Evolutionary conservation across 345 rosid species (phyloP).

Genomic region (Jatropha curcas): DNA sequence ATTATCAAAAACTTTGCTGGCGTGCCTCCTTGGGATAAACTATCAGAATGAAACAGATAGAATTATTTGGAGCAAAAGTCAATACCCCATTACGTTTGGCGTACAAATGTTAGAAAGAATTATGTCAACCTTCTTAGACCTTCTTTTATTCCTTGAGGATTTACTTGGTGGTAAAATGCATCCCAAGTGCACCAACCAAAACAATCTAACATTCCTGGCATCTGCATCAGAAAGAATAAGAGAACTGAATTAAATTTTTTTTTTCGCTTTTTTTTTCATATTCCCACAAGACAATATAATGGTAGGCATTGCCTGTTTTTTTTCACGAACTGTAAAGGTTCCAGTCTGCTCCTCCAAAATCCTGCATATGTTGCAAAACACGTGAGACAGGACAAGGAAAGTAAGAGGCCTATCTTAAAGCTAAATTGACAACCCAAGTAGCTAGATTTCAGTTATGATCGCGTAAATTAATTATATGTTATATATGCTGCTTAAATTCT

Average conservation of each 20-base stretch:
- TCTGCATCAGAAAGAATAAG: slow-evolving; percentile 33
- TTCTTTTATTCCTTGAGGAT: slow-evolving; percentile 55
- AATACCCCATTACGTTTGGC: background rate
- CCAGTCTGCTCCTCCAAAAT: slow-evolving; percentile 43
- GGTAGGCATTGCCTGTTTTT: slow-evolving; percentile 42
- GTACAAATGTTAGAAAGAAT: background rate
- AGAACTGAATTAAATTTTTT: background rate
- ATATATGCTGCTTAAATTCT: background rate
- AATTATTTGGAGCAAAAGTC: background rate
- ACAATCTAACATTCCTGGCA: slow-evolving; percentile 57
- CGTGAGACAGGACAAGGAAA: background rate
- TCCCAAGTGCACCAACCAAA: slow-evolving; percentile 74
- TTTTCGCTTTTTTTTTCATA: background rate
- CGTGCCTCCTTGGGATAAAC: slow-evolving; percentile 58
- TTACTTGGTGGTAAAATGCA: slow-evolving; percentile 55
- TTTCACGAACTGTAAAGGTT: slow-evolving; percentile 48
- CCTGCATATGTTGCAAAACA: slow-evolving; percentile 32
- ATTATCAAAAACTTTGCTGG: slow-evolving; percentile 56
- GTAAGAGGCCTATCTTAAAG: slow-evolving; percentile 1
- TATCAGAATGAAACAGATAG: slow-evolving; percentile 12
- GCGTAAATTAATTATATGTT: too few species aligned
- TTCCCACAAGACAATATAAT: background rate
- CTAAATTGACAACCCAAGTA: background rate
- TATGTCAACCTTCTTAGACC: slow-evolving; percentile 48
- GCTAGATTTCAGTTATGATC: background rate